Base-by-base conservation (phyloP, 495 filamentous ascomycete genomes). In the Podospora conica region DNA sequence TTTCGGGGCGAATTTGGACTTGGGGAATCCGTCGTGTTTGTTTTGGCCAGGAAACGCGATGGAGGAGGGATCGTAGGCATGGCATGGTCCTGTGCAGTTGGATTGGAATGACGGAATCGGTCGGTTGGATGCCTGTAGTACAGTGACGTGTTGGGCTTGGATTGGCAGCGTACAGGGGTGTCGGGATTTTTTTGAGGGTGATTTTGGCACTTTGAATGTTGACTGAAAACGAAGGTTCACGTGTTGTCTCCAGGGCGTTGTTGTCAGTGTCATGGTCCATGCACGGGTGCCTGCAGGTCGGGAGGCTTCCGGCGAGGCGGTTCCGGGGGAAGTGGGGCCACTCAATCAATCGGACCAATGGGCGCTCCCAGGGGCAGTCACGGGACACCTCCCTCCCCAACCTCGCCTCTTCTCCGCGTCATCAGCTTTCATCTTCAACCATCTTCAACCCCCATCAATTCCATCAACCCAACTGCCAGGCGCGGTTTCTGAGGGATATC, bases 1-100 rank as follows among this genome's bases (percentile, higher is more conserved):
- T n/a, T 67, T 67, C 11, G 65, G 57, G 3, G 63, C 55, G n/a
- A 67, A 67, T n/a, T 25, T 67, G 55, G 65, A 67, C 8, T 40
- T 61, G 3, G 60, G 65, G 2, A 59, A 48, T 48, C 65, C 65
- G n/a, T n/a, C n/a, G n/a, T n/a, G n/a, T 3, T 28, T 67, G 8
- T 24, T 31, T 1, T 63, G 60, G 65, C 33, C 60, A 4, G 65
- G 63, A 8, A 63, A 67, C 58, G 54, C 65, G 18, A 58, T 58
- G 23, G 54, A 55, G 7, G 40, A 8, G 40, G 40, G 40, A 6
- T n/a, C 40, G 18, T 48, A 48, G 40, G 18, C 33, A 40, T 15
- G 18, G n/a, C n/a, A 9, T 48, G 29, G 1, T 2, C 1, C 9
- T 9, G 1, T 31, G 40, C 40, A 18, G 15, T n/a, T n/a, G n/a